Conservation (phyloP, 192 early-diverging fungal species). For the Coemansia sp. region DNA sequence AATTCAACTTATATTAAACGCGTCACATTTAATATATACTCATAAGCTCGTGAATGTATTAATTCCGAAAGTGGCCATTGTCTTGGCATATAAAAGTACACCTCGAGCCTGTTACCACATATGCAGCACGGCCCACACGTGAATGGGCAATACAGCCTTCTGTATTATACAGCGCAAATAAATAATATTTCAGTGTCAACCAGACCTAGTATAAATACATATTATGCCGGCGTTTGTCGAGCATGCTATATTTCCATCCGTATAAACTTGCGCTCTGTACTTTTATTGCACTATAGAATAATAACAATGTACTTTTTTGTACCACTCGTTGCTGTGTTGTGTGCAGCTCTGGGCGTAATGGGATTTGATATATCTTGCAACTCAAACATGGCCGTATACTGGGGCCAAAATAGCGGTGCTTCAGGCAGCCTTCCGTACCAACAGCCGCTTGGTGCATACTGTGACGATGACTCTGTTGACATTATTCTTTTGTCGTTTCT, state of each 20-base stretch:
- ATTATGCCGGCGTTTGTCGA: background rate
- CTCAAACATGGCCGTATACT: slow-evolving; percentile 61
- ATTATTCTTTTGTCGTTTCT: slow-evolving; percentile 64
- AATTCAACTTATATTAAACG: background rate
- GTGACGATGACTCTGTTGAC: slow-evolving; percentile 56
- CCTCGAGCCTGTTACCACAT: slow-evolving; percentile 3
- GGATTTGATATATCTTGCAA: slow-evolving; percentile 55
- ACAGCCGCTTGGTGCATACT: slow-evolving; percentile 60
- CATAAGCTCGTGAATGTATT: background rate
- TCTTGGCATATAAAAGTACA: background rate
- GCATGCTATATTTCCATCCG: background rate
- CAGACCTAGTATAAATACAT: background rate
- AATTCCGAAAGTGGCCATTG: background rate
- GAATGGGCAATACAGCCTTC: background rate
- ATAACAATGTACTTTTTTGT: background rate
- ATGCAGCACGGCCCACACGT: slow-evolving; percentile 6
- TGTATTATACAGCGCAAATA: background rate
- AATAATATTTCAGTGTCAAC: background rate
- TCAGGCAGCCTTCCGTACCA: slow-evolving; percentile 44
- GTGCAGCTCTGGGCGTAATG: slow-evolving; percentile 9
- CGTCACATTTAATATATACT: slow-evolving; percentile 3
- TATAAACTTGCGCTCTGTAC: background rate
- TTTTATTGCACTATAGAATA: background rate
- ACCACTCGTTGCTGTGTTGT: slow-evolving; percentile 6
- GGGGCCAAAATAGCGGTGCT: slow-evolving; percentile 61